Percentiles rank a stretch among this genome's conserved stretches.
Conservation (phyloP, 2,329 filamentous ascomycete genomes). For the Cladophialophora bantiana region DNA sequence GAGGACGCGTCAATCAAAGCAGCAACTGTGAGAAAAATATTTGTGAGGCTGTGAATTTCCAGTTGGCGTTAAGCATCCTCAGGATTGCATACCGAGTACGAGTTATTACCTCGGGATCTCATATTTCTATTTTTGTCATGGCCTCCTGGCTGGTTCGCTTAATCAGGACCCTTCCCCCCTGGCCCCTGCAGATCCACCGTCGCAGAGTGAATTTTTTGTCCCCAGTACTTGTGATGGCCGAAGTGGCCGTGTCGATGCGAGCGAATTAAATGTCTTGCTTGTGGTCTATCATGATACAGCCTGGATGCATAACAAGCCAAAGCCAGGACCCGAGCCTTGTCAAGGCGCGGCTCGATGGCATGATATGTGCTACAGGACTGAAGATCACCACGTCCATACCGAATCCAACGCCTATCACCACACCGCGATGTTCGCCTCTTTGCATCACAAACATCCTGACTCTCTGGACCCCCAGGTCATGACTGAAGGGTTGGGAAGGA, state of each 20-base stretch:
- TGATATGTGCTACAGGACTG: background rate
- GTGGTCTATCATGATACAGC: background rate
- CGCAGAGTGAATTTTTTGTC: slow-evolving; percentile 15
- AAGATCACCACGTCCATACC: background rate
- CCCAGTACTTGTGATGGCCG: background rate
- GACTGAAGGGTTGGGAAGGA: background rate
- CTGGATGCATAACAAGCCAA: background rate
- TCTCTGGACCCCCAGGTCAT: slow-evolving; percentile 16
- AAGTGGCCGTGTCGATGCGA: slow-evolving; percentile 17
- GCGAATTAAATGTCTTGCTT: slow-evolving; percentile 11
- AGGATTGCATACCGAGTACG: background rate
- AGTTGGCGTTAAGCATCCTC: slow-evolving; percentile 12
- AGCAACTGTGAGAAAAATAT: slow-evolving; percentile 3
- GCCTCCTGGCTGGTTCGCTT: slow-evolving; percentile 29
- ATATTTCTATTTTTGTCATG: slow-evolving; percentile 32
- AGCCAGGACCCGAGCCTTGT: slow-evolving; percentile 12
- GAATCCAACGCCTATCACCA: slow-evolving; percentile 1
- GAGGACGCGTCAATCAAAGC: slow-evolving; percentile 12
- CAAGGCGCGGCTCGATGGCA: background rate
- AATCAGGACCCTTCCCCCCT: slow-evolving; percentile 14
- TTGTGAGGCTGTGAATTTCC: slow-evolving; percentile 32
- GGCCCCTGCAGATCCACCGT: slow-evolving; percentile 18
- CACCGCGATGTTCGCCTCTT: background rate
- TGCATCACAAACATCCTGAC: slow-evolving; percentile 26
- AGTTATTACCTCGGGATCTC: background rate